phyloP scores from a whole-genome alignment of 2,329 filamentous ascomycete genomes.

The Teratosphaeria zuluensis region DNA sequence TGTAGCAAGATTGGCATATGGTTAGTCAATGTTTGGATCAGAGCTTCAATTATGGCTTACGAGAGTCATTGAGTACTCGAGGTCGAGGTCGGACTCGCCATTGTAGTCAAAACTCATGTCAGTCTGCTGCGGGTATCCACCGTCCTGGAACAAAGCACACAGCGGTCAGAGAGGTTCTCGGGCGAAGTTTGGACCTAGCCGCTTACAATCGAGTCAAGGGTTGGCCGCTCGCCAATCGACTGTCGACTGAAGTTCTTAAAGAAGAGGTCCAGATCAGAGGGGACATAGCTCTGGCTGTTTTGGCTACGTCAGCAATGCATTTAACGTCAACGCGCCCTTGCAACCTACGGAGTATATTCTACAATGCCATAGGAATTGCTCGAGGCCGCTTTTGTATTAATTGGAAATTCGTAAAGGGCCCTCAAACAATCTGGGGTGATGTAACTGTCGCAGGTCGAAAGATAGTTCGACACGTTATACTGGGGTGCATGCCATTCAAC shows the following conservation, averaged over 20 bases:
- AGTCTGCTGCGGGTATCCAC: slow-evolving; percentile 31
- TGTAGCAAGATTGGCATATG: background rate
- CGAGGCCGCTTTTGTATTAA: slow-evolving; percentile 27
- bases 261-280: slow-evolving; percentile 26
- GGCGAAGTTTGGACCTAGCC: background rate
- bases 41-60: background rate
- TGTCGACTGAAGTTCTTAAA: slow-evolving; percentile 26
- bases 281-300: slow-evolving; percentile 32
- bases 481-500: slow-evolving; percentile 5
- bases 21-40: background rate
- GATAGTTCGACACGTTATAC: slow-evolving; percentile 2
- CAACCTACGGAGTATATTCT: slow-evolving; percentile 39
- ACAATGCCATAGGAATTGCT: slow-evolving; percentile 46
- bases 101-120: slow-evolving; percentile 29
- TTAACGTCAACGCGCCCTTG: background rate
- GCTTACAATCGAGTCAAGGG: slow-evolving; percentile 17
- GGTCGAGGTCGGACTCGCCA: slow-evolving; percentile 46
- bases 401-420: slow-evolving; percentile 27
- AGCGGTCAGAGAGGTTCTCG: slow-evolving; percentile 9
- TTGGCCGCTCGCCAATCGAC: slow-evolving; percentile 23
- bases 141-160: background rate
- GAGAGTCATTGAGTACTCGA: slow-evolving; percentile 43
- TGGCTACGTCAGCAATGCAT: background rate
- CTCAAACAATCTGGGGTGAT: slow-evolving; percentile 48
- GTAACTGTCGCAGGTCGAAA: slow-evolving; percentile 40